These are phyloP conservation scores for Podaxis pistillaris DNA, from an alignment of 768 basidiomycete species.

Conservation along the genomic window DNA sequence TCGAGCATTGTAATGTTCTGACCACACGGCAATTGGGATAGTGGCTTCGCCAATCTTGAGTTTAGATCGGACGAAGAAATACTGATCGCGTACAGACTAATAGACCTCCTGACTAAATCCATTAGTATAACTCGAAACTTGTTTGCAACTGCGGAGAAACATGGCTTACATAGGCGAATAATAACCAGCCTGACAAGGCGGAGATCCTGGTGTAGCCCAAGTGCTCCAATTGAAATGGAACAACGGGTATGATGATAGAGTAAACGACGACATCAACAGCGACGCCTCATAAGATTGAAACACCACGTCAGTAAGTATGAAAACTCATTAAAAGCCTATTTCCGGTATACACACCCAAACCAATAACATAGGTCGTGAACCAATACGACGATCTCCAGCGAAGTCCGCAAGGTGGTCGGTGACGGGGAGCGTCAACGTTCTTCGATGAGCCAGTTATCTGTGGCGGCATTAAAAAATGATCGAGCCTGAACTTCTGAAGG, in stretches of 20 bases:
- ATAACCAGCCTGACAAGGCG: constrained; percentile 55
- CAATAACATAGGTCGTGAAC: constrained; percentile 54
- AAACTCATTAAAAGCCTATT: not conserved
- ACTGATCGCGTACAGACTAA: constrained; percentile 41
- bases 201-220: constrained; percentile 47
- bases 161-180: constrained; percentile 53
- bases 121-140: constrained; percentile 5
- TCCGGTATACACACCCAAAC: constrained; percentile 35
- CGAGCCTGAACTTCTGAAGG: not conserved
- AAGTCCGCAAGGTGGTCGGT: constrained; percentile 39
- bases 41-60: constrained; percentile 36
- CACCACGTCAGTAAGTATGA: not conserved
- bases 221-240: constrained; percentile 59
- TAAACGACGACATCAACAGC: constrained; percentile 58
- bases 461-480: not conserved
- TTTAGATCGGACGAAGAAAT: not conserved
- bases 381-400: constrained; percentile 58
- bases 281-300: constrained; percentile 29
- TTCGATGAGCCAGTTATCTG: not conserved
- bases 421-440: not conserved
- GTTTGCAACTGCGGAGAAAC: not conserved
- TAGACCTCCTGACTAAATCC: constrained; percentile 50
- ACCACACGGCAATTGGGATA: constrained; percentile 54
- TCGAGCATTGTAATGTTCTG: constrained; percentile 48
- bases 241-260: constrained; percentile 59